Conservation (phyloP, 2,329 filamentous ascomycete genomes). For the Ophiostoma perfectum region DNA sequence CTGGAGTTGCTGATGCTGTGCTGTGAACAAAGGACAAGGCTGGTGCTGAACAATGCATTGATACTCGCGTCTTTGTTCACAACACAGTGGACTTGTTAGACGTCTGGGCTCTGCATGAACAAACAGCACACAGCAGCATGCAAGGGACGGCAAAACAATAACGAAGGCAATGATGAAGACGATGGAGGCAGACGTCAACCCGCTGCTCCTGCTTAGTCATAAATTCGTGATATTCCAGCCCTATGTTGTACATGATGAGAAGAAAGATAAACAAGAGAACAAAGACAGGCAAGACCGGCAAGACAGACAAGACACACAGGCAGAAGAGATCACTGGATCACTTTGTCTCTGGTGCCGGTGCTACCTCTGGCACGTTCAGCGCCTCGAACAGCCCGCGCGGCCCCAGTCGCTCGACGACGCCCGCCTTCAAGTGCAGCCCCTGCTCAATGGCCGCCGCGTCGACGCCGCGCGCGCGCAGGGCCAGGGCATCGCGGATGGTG, state of each 20-base stretch:
- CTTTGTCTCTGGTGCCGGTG: background rate
- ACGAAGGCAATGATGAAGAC: too few species aligned
- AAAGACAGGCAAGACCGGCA: too few species aligned
- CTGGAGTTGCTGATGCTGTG: background rate
- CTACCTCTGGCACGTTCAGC: constrained; percentile 26
- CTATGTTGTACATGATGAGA: background rate
- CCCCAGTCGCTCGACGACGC: constrained; percentile 44
- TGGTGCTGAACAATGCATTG: background rate
- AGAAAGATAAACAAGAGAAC: too few species aligned
- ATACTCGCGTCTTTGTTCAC: background rate
- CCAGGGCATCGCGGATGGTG: constrained; percentile 44
- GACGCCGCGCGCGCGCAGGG: constrained; percentile 40
- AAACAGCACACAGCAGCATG: background rate
- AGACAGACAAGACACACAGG: too few species aligned
- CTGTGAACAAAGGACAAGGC: background rate
- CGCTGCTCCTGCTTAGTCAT: constrained; percentile 3
- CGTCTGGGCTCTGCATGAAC: background rate
- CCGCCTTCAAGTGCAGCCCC: constrained; percentile 41
- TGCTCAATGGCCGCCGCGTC: constrained; percentile 42
- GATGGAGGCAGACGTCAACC: too few species aligned
- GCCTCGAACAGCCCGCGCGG: constrained; percentile 38
- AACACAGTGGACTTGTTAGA: background rate
- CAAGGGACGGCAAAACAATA: background rate
- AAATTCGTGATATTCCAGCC: background rate
- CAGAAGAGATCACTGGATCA: background rate